Evolutionary conservation across 441 rosid genomes (phyloP), one percentile per base, ranked within the genome.

Genomic region (Capsella rubella): DNA sequence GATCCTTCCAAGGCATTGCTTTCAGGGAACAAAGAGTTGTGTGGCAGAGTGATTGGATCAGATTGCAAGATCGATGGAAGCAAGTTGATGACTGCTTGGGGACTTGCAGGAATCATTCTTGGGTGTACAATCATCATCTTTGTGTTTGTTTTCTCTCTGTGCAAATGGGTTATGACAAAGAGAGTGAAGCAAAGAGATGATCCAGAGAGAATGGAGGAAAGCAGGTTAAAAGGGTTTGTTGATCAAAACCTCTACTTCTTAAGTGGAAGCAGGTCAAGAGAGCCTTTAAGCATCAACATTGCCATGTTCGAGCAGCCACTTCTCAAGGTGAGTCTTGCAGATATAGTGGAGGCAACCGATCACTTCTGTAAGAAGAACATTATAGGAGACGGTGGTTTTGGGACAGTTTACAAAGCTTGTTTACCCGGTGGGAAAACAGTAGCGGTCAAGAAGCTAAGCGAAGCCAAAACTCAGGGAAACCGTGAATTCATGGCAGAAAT

Each of bases 361-460:
- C 83, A 86, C 70, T 95, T 91, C 82, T 84, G 89, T 83, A 88
- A 86, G 87, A 83, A 89, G 4, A 93, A 95, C 77, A 86, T 94
- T 62, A 92, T 94, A 1, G 97, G 99, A 52, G 98, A 90, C 45
- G 97, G 97, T 27, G 97, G 97, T 35, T 94, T 90, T 3, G 98
- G 97, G 54, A 94, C 98, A 0, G 97, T 94, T 15, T 94, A 90
- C 82, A 87, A 84, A 81, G 98, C 97, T 31, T 76, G 77, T 45
- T 79, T 92, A 49, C 84, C 82, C 0, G 75, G 80, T 57, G 92
- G 90, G 8, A 89, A 82, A 69, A 84, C 71, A 11, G 97, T 92
- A 34, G 98, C 99, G 2, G 92, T 92, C 4, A 95, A 95, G 91
- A 92, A 95, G 87, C 85, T 92, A 54, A 92, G 91, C 64, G 84